A percentile compares a stretch with the other conserved stretches of the same genome.
Conservation (phyloP, 306 rosid species). For the Echinosophora koreensis region DNA sequence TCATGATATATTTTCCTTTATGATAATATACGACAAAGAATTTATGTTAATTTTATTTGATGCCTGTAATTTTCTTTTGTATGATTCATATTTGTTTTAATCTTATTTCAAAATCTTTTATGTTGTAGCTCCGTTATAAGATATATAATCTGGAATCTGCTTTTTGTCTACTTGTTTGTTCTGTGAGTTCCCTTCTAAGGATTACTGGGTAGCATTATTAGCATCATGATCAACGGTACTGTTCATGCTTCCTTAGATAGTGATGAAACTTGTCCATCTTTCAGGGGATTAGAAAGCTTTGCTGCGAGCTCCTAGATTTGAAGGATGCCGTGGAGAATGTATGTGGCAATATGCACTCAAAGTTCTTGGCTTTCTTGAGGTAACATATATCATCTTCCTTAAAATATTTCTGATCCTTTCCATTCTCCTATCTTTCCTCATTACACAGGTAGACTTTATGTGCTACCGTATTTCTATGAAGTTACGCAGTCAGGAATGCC, state of each 20-base stretch:
- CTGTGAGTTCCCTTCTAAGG: constrained; percentile 31
- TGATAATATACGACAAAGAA: neutral
- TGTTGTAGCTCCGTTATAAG: neutral
- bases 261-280: constrained; percentile 26
- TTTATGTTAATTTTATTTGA: constrained; percentile 16
- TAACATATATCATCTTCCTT: constrained; percentile 41
- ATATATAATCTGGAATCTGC: constrained; percentile 9
- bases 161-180: constrained; percentile 23
- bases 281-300: constrained; percentile 96
- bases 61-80: neutral
- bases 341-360: constrained; percentile 89
- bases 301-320: constrained; percentile 92
- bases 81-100: neutral
- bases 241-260: constrained; percentile 25
- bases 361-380: constrained; percentile 96
- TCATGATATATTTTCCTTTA: neutral
- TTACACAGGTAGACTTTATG: constrained; percentile 9
- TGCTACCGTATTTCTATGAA: constrained; percentile 12
- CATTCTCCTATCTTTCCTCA: constrained; percentile 13
- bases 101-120: constrained; percentile 6
- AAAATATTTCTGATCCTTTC: constrained; percentile 23
- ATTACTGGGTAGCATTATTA: constrained; percentile 13
- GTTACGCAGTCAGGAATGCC: constrained; percentile 35
- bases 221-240: constrained; percentile 6
- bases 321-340: constrained; percentile 97